Evolutionary conservation across 805 yeast species (phyloP).

Genomic region (Candida tammaniensis): DNA sequence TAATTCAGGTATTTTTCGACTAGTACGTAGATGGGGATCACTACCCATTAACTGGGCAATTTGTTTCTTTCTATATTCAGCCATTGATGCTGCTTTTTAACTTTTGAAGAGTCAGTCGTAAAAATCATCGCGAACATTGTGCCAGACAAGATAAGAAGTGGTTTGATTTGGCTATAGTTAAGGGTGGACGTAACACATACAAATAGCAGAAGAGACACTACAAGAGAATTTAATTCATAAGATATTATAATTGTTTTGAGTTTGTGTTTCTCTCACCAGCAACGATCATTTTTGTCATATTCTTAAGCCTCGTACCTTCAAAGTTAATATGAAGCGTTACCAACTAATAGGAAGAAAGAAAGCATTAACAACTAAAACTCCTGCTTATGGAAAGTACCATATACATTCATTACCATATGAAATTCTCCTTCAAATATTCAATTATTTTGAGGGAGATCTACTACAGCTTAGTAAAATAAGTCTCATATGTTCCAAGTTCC

Average conservation of each 20-base stretch:
- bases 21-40: constrained; percentile 39
- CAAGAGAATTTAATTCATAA: too few species aligned
- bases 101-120: too few species aligned
- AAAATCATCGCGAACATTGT: too few species aligned
- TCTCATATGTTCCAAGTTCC: constrained; percentile 35
- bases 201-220: too few species aligned
- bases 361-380: constrained; percentile 14
- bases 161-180: too few species aligned
- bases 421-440: constrained; percentile 34
- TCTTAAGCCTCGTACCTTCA: too few species aligned
- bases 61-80: constrained; percentile 73
- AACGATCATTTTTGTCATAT: too few species aligned
- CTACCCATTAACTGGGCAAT: constrained; percentile 82
- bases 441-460: constrained; percentile 18
- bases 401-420: constrained; percentile 44
- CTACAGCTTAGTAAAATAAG: constrained; percentile 25
- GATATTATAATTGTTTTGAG: too few species aligned
- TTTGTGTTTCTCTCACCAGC: too few species aligned
- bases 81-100: constrained; percentile 26
- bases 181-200: too few species aligned
- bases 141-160: too few species aligned
- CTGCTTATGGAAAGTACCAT: constrained; percentile 28
- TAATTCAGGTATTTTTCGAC: constrained; percentile 40
- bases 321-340: constrained; percentile 36
- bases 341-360: constrained; percentile 42